Evolutionary conservation across 139 green algal genomes (phyloP).

Genomic region (Mesostigma viride): DNA sequence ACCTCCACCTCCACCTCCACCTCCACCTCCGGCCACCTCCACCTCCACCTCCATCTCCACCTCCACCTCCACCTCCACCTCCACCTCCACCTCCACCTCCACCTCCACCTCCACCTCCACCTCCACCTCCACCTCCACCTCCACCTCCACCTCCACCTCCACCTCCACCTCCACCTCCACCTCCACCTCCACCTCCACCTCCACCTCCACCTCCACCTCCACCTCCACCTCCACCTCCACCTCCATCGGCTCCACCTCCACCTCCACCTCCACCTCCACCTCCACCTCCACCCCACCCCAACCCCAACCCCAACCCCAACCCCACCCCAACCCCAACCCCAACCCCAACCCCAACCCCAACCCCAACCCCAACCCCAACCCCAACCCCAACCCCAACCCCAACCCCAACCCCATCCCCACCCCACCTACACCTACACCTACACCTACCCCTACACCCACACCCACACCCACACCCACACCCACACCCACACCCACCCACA

Average conservation of each 20-base stretch:
- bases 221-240: background rate
- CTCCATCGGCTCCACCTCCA: no score
- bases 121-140: no score
- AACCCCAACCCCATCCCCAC: background rate
- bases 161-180: background rate
- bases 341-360: background rate
- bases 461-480: background rate
- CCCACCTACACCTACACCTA: no score
- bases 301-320: background rate
- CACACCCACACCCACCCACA: no score
- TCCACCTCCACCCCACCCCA: no score
- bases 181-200: background rate
- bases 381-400: background rate
- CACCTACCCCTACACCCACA: background rate
- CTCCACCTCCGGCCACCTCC: no score
- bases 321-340: no score
- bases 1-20: no score
- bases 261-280: no score
- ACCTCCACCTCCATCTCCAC: no score
- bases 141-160: background rate
- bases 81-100: background rate
- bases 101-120: background rate
- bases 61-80: background rate
- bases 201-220: background rate
- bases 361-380: background rate